Base-by-base conservation (phyloP, 192 early-diverging fungal species). In the Gryganskiella cystojenkinii region DNA sequence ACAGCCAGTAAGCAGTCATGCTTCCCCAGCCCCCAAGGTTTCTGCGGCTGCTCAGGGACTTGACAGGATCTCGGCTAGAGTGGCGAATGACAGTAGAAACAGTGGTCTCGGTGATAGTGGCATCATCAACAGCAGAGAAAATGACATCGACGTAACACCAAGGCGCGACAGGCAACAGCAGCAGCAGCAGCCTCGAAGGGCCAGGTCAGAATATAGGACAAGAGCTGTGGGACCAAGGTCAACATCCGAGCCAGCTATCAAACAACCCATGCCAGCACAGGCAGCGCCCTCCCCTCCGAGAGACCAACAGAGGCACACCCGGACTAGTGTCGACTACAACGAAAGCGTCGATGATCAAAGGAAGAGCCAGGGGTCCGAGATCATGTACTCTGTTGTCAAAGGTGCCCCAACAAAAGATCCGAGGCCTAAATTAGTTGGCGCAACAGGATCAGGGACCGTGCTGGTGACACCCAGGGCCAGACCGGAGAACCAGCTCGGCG, bases 311-410 rank as follows among this genome's bases (percentile, higher is more conserved):
- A 49, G 64, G 43, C 42, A 47, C 49, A n/a, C 59, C 2, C 42
- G 42, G 34, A 43, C 45, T 24, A 65, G 49, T 22, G 42, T 58
- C 4, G 44, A 58, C n/a, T 27, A 8, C 11, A 27, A n/a, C 3
- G 58, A 61, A 20, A 19, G 15, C 3, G 17, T 22, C 13, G 37
- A 7, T n/a, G 40, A 60, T 19, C 27, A 35, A 13, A n/a, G 56
- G n/a, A 37, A 28, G 43, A 50, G 59, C 25, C 66, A 45, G 33
- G 65, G 60, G 11, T 61, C 74, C 3, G 67, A 67, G 13, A 69
- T 78, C 25, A 78, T 78, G 66, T 78, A 78, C 37, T 60, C 74
- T 17, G 67, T 78, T 20, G 74, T 78, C 3, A 78, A 78, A 60
- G 67, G 67, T 17, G 28, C 68, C 4, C 56, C 74, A 14, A 37